phyloP scores from a whole-genome alignment of 75 land plant genomes.

The Gnetum montanum region DNA sequence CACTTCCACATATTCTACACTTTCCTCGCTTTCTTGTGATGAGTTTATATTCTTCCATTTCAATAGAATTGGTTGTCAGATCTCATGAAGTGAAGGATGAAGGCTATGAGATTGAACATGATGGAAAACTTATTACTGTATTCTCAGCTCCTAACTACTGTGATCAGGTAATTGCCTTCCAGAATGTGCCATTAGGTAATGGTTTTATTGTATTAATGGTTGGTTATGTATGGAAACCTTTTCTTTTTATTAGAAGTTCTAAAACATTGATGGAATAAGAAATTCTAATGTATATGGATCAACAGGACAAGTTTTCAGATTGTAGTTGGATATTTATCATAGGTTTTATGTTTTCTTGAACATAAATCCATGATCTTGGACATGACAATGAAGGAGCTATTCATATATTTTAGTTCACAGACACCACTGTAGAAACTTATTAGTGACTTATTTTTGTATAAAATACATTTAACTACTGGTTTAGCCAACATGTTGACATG shows the following conservation, averaged over 20 bases:
- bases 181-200: not conserved
- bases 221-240: not conserved
- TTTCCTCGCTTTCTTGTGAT: not conserved
- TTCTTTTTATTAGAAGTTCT: not conserved
- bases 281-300: not conserved
- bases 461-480: no score
- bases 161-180: conserved; percentile 88
- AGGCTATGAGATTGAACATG: conserved; percentile 92
- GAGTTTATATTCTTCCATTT: not conserved
- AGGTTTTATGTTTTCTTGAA: no score
- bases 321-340: no score
- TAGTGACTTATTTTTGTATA: no score
- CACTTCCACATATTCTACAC: not conserved
- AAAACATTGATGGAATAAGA: not conserved
- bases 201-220: not conserved
- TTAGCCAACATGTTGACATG: no score
- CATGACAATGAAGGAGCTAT: no score
- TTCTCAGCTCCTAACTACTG: conserved; percentile 99
- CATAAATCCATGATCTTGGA: no score
- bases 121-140: conserved; percentile 97
- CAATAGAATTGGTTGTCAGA: conserved; percentile 81
- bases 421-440: no score
- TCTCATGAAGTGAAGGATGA: conserved; percentile 99
- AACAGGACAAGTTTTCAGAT: not conserved
- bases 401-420: no score